phyloP scores from a whole-genome alignment of 1,284 basidiomycete genomes.

The Moesziomyces parantarcticus region DNA sequence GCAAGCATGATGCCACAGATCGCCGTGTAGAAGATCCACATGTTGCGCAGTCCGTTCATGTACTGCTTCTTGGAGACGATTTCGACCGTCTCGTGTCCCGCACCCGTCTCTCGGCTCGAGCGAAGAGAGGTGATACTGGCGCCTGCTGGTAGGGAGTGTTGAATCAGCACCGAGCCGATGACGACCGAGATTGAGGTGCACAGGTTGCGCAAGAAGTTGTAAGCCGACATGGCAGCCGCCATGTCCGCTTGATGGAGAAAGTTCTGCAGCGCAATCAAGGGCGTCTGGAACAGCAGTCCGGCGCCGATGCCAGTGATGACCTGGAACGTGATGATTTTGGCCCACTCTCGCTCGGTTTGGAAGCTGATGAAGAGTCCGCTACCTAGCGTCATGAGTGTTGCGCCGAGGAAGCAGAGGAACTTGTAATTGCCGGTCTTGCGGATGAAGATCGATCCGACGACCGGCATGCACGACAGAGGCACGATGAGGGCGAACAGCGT shows the following conservation, averaged over 20 bases:
- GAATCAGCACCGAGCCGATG: conserved; percentile 11
- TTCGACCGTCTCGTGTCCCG: neutral
- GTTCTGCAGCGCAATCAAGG: conserved; percentile 8
- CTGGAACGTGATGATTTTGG: conserved; percentile 8
- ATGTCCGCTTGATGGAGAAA: conserved; percentile 6
- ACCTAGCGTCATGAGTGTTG: conserved; percentile 6
- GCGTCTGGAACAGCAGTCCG: conserved; percentile 7
- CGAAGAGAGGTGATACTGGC: conserved; percentile 6
- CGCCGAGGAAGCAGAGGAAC: neutral
- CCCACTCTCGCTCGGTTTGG: conserved; percentile 9
- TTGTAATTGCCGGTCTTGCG: conserved; percentile 10
- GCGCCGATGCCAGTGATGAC: conserved; percentile 6
- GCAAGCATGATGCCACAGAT: conserved; percentile 8
- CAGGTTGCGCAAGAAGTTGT: conserved; percentile 8
- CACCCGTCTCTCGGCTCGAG: neutral
- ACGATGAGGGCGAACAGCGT: conserved; percentile 9
- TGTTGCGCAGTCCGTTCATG: conserved; percentile 7
- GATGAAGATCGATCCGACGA: conserved; percentile 5
- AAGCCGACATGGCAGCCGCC: conserved; percentile 12
- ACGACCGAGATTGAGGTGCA: conserved; percentile 12
- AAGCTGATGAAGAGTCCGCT: conserved; percentile 16
- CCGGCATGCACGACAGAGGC: conserved; percentile 9
- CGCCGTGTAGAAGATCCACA: conserved; percentile 9
- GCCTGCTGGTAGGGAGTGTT: conserved; percentile 4
- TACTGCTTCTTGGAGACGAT: conserved; percentile 1